Evolutionary conservation across 768 basidiomycete genomes (phyloP).

Genomic region (Tulasnella calospora): DNA sequence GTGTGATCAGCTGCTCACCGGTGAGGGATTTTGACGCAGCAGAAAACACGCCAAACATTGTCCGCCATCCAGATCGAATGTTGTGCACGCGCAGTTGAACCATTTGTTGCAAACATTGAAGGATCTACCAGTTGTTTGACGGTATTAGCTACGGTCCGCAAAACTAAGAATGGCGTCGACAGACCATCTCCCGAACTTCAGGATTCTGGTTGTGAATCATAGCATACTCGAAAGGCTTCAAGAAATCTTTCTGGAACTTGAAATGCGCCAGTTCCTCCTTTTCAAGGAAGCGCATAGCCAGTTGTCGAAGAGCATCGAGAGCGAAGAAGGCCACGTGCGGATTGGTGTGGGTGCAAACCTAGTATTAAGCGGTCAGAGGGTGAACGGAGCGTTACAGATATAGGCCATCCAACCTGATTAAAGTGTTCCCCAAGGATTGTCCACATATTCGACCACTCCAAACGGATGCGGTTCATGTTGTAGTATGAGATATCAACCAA

Average conservation of each 20-base stretch:
- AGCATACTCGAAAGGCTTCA: constrained; percentile 96
- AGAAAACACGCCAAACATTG: constrained; percentile 98
- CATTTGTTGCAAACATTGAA: constrained; percentile 99
- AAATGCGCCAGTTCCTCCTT: constrained; percentile 98
- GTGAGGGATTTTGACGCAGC: constrained; percentile 91
- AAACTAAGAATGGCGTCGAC: constrained; percentile 27
- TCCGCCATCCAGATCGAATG: constrained; percentile 96
- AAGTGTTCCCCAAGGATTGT: constrained; percentile 97
- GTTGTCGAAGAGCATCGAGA: constrained; percentile 88
- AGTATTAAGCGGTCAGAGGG: neutral
- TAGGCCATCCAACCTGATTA: constrained; percentile 64
- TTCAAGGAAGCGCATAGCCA: constrained; percentile 97
- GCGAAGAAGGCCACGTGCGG: constrained; percentile 96
- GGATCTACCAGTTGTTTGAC: constrained; percentile 50
- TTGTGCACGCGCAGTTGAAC: constrained; percentile 91
- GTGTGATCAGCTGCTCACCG: constrained; percentile 44
- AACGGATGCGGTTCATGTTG: constrained; percentile 96
- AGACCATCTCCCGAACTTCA: constrained; percentile 92
- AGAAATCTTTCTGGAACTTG: constrained; percentile 98
- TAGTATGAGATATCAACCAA: constrained; percentile 99
- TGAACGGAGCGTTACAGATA: neutral
- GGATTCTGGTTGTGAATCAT: constrained; percentile 96
- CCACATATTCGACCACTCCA: constrained; percentile 99
- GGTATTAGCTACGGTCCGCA: neutral
- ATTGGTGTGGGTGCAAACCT: constrained; percentile 99